phyloP scores from a whole-genome alignment of 345 rosid species.

The Litchi chinensis region DNA sequence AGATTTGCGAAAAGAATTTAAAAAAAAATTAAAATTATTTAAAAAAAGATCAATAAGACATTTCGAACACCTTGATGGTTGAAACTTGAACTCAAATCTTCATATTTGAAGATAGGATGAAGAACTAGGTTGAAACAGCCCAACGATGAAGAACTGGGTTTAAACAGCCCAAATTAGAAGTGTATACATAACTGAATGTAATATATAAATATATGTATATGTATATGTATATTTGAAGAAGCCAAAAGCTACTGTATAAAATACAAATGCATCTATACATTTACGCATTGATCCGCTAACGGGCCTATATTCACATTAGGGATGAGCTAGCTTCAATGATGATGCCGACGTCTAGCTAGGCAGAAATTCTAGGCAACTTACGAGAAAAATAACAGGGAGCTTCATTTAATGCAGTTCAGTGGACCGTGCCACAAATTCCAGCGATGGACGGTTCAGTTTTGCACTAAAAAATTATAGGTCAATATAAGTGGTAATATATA shows the following conservation, averaged over 20 bases:
- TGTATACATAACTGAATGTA: too few species aligned
- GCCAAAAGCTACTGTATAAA: background rate
- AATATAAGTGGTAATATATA: background rate
- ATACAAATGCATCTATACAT: background rate
- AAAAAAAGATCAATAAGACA: too few species aligned
- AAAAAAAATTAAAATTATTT: too few species aligned
- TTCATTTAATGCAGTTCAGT: constrained; percentile 6
- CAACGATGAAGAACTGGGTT: too few species aligned
- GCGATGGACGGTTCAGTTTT: background rate
- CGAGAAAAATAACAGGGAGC: background rate
- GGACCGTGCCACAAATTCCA: background rate
- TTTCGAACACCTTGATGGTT: too few species aligned
- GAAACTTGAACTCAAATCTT: too few species aligned
- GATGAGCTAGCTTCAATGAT: constrained; percentile 2
- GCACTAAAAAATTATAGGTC: background rate
- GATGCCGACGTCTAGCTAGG: background rate
- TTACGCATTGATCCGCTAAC: background rate
- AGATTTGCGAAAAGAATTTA: too few species aligned
- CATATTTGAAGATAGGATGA: too few species aligned
- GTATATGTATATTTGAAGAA: background rate
- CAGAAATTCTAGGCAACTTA: background rate
- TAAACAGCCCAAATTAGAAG: too few species aligned
- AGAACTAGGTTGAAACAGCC: too few species aligned
- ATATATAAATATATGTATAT: too few species aligned
- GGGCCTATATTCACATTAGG: background rate